phyloP scores from a whole-genome alignment of 345 rosid species.

The Punica granatum region DNA sequence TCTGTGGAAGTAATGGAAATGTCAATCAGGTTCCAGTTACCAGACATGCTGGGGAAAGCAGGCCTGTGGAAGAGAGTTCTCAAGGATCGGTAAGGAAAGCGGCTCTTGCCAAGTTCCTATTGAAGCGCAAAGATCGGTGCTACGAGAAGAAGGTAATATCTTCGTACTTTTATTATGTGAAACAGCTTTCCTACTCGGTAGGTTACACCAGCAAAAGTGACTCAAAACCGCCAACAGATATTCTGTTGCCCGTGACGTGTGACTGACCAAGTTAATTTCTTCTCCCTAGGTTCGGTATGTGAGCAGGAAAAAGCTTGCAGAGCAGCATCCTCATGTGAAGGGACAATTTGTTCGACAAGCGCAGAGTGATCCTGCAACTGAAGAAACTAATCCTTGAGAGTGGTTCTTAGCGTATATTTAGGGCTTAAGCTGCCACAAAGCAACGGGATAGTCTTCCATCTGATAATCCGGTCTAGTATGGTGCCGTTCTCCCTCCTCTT shows the following conservation, averaged over 20 bases:
- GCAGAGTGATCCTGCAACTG: conserved; percentile 13
- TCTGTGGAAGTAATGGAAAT: conserved; percentile 42
- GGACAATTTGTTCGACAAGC: conserved; percentile 71
- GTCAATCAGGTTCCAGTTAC: conserved; percentile 29
- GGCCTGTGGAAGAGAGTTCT: conserved; percentile 39
- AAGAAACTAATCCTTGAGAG: conserved; percentile 20
- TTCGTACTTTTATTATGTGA: not conserved
- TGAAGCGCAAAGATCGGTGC: conserved; percentile 95
- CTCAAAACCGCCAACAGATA: not conserved
- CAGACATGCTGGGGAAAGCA: conserved; percentile 42
- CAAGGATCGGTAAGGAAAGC: conserved; percentile 70
- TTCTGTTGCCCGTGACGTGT: not conserved
- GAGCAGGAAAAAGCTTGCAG: conserved; percentile 69
- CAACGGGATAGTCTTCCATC: not conserved
- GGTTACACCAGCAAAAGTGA: not conserved
- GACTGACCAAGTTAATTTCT: not conserved
- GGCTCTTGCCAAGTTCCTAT: conserved; percentile 73
- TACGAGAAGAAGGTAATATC: conserved; percentile 75
- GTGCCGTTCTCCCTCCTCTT: not conserved
- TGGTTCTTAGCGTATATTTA: not conserved
- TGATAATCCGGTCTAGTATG: not conserved
- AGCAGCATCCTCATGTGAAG: conserved; percentile 62
- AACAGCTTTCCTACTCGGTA: not conserved
- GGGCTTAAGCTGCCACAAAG: not conserved
- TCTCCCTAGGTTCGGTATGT: conserved; percentile 61